Evolutionary conservation across 208 protist species (phyloP).

Genomic region (Strigomonas galati): DNA sequence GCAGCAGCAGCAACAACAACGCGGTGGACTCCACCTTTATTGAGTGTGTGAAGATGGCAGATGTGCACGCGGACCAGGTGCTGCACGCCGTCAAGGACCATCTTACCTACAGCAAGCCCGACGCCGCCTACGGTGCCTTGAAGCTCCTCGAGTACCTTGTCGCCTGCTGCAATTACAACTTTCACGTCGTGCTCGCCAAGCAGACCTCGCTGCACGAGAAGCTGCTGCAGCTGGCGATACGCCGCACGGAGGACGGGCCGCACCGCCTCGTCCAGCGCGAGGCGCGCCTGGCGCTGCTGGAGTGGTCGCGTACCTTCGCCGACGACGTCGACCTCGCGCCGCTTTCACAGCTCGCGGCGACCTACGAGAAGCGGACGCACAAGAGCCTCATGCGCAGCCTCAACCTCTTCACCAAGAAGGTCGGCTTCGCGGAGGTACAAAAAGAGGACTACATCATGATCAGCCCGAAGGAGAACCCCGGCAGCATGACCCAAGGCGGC

Average conservation of each 20-base stretch:
- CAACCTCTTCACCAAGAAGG: conserved; percentile 62
- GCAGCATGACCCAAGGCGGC: conserved; percentile 15
- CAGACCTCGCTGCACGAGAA: conserved; percentile 52
- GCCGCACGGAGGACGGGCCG: conserved; percentile 39
- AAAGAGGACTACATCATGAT: conserved; percentile 61
- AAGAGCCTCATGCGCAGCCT: conserved; percentile 74
- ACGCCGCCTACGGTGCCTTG: conserved; percentile 42
- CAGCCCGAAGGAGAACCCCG: conserved; percentile 42
- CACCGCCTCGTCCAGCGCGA: conserved; percentile 60
- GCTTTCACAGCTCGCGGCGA: conserved; percentile 46
- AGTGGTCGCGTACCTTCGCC: conserved; percentile 86
- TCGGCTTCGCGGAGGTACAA: conserved; percentile 54
- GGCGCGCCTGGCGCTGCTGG: conserved; percentile 68
- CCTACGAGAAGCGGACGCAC: conserved; percentile 62
- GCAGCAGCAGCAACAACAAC: too few relatives aligned
- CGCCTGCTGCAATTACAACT: conserved; percentile 59
- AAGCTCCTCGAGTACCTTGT: conserved; percentile 77
- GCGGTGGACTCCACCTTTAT: conserved; percentile 12
- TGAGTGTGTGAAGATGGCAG: conserved; percentile 52
- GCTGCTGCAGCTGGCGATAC: conserved; percentile 52
- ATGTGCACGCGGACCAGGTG: conserved; percentile 51
- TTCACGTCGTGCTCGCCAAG: conserved; percentile 68
- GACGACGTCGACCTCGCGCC: conserved; percentile 55
- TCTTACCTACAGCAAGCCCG: conserved; percentile 26
- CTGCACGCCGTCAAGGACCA: conserved; percentile 38